Conservation (phyloP, 2,329 filamentous ascomycete genomes). For the Pseudofabraea citricarpa region DNA sequence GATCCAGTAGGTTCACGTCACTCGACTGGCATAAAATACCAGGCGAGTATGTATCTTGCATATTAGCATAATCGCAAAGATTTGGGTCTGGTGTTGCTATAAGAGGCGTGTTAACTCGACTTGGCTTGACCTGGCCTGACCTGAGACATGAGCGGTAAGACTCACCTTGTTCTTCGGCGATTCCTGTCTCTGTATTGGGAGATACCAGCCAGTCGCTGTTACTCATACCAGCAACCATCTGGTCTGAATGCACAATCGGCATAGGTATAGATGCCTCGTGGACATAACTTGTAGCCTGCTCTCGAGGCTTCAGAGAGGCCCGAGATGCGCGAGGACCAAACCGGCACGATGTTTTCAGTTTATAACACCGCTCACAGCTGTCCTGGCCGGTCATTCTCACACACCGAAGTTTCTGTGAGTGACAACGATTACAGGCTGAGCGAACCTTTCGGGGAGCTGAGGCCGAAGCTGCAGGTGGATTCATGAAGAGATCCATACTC, state of each 20-base stretch:
- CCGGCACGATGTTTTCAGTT: conserved; percentile 6
- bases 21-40: background rate
- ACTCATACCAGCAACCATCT: background rate
- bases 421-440: conserved; percentile 10
- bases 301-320: background rate
- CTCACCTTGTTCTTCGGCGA: background rate
- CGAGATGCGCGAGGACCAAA: conserved; percentile 4
- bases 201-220: background rate
- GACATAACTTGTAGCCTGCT: background rate
- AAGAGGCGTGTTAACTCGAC: background rate
- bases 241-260: background rate
- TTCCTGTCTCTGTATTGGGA: background rate
- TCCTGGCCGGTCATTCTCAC: conserved; percentile 1
- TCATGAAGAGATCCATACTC: conserved; percentile 4
- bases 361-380: conserved; percentile 8
- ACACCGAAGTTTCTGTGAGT: conserved; percentile 9
- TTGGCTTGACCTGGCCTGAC: background rate
- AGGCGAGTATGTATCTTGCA: background rate
- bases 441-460: conserved; percentile 3
- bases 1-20: background rate
- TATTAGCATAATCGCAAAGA: background rate
- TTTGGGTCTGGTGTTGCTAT: background rate
- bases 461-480: background rate
- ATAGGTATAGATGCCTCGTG: background rate
- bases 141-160: background rate